Percentiles rank a stretch among this genome's conserved stretches.
phyloP scores from a whole-genome alignment of 2,329 filamentous ascomycete species.

The Pyrenophora tritici-repentis region DNA sequence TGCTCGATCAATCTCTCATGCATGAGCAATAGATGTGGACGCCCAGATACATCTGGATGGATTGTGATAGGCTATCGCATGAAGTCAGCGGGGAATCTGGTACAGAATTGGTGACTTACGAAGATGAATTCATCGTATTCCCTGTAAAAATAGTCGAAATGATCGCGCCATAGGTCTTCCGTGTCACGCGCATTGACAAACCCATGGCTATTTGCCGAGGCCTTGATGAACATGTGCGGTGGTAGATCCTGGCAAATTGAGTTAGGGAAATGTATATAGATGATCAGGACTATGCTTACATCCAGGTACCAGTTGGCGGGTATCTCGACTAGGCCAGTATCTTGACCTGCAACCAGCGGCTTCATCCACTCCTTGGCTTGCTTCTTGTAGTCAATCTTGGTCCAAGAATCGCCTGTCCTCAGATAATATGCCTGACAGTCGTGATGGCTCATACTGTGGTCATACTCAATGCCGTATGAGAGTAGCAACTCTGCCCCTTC shows the following conservation, averaged over 20 bases:
- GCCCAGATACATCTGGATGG: constrained; percentile 68
- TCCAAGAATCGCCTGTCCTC: constrained; percentile 68
- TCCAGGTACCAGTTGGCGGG: constrained; percentile 68
- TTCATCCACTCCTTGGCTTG: constrained; percentile 70
- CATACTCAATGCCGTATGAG: constrained; percentile 70
- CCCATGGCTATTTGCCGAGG: constrained; percentile 65
- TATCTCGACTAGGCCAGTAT: constrained; percentile 70
- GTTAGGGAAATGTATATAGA: constrained; percentile 23
- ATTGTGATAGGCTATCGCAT: constrained; percentile 66
- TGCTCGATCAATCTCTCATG: constrained; percentile 72
- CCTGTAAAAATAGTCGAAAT: constrained; percentile 74
- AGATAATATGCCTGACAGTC: constrained; percentile 69
- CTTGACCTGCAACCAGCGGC: constrained; percentile 62
- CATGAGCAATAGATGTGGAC: constrained; percentile 73
- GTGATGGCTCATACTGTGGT: constrained; percentile 68
- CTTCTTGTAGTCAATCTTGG: constrained; percentile 68
- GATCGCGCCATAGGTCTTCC: constrained; percentile 67
- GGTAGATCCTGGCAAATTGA: constrained; percentile 50
- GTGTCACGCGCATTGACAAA: constrained; percentile 61
- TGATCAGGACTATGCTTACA: constrained; percentile 5
- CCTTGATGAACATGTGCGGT: constrained; percentile 74
- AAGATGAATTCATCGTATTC: constrained; percentile 79
- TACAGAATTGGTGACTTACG: constrained; percentile 52
- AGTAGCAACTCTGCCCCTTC: constrained; percentile 69
- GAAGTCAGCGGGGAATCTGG: constrained; percentile 1